Evolutionary conservation across 2,329 filamentous ascomycete species (phyloP).

Genomic region (Aspergillus phoenicis): DNA sequence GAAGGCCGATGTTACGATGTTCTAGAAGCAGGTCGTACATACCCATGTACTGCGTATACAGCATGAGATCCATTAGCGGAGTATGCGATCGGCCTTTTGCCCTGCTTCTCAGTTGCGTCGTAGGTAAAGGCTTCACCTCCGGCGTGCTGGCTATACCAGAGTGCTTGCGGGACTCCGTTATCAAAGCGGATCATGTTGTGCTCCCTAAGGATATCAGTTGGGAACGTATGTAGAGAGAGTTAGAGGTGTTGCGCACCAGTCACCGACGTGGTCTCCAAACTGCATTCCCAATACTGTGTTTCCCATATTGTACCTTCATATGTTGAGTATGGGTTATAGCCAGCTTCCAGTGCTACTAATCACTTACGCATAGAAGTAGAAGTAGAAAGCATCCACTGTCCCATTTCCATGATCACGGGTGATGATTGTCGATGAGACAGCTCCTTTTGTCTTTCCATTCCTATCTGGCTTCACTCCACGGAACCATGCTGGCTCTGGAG

Average conservation of each 20-base stretch:
- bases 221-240: neutral
- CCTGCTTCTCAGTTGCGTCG: constrained; percentile 55
- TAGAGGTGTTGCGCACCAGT: constrained; percentile 51
- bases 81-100: constrained; percentile 59
- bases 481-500: constrained; percentile 50
- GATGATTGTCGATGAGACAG: constrained; percentile 57
- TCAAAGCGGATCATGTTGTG: constrained; percentile 68
- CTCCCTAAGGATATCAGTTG: constrained; percentile 49
- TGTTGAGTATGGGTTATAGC: neutral
- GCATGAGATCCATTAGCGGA: constrained; percentile 65
- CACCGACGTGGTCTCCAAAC: constrained; percentile 64
- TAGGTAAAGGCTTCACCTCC: constrained; percentile 67
- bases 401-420: constrained; percentile 58
- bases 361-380: constrained; percentile 61
- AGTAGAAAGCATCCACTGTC: constrained; percentile 63
- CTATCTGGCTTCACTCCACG: constrained; percentile 57
- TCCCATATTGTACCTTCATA: constrained; percentile 54
- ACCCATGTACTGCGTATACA: constrained; percentile 62
- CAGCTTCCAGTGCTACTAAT: neutral
- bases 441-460: constrained; percentile 54
- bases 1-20: neutral
- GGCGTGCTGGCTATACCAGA: constrained; percentile 67
- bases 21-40: neutral
- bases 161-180: constrained; percentile 55
- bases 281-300: constrained; percentile 53